These are phyloP conservation scores for Yarrowia sp. DNA, from an alignment of 805 yeast species.

Conservation along the genomic window DNA sequence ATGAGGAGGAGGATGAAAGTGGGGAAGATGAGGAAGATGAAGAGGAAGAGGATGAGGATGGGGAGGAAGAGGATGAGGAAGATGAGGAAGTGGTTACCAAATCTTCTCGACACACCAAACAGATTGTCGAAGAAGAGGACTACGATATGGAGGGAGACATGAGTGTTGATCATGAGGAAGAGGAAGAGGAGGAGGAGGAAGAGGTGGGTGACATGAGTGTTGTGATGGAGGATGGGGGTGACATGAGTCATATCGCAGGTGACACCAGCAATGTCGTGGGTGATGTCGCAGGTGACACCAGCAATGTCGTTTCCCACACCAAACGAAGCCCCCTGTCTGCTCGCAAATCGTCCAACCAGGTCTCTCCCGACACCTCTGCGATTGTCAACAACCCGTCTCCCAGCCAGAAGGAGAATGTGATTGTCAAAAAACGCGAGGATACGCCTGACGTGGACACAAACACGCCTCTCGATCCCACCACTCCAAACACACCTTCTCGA, in stretches of 20 bases:
- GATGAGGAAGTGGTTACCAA: neutral
- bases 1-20: neutral
- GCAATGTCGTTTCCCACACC: neutral
- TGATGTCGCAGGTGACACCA: no score
- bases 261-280: no score
- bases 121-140: neutral
- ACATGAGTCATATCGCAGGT: neutral
- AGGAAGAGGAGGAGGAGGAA: neutral
- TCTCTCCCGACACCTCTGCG: neutral
- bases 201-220: neutral
- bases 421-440: slow-evolving; percentile 8
- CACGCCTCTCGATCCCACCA: neutral
- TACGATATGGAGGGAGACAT: neutral
- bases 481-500: slow-evolving; percentile 10
- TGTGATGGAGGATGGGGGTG: neutral
- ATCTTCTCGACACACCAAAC: neutral
- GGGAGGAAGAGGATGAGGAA: neutral
- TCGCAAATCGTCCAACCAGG: neutral
- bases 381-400: slow-evolving; percentile 13
- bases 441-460: neutral
- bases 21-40: neutral
- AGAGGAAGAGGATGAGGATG: neutral
- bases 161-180: neutral
- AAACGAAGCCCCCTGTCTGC: slow-evolving; percentile 8
- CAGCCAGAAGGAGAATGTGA: slow-evolving; percentile 22